A percentile compares a stretch with the other conserved stretches of the same genome.
Conservation (phyloP, 352 stramenopile species). For the Globisporangium lucens region DNA sequence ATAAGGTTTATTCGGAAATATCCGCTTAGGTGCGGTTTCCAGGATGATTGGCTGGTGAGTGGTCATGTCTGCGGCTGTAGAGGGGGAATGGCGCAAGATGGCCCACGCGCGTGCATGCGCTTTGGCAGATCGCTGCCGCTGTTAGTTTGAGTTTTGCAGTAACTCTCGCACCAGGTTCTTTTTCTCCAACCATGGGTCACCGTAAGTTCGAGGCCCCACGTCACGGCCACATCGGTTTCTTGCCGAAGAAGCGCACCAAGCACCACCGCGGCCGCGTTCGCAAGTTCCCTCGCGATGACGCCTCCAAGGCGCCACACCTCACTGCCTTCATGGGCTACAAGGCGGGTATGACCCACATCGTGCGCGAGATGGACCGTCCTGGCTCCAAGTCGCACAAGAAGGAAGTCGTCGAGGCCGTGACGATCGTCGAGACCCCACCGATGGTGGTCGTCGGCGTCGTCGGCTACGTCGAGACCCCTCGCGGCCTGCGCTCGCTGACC, state of each 20-base stretch:
- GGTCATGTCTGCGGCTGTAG: background rate
- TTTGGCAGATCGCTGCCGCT: background rate
- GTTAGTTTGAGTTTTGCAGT: conserved; percentile 86
- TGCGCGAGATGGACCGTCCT: conserved; percentile 98
- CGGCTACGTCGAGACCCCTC: conserved; percentile 99
- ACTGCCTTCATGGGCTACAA: conserved; percentile 99
- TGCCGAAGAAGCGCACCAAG: conserved; percentile 99
- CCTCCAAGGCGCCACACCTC: conserved; percentile 95
- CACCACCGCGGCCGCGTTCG: conserved; percentile 98
- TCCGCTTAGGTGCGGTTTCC: background rate
- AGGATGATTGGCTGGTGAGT: conserved; percentile 16
- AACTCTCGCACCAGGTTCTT: conserved; percentile 47
- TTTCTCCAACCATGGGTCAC: conserved; percentile 90
- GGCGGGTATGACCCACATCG: conserved; percentile 99
- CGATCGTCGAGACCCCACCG: conserved; percentile 98
- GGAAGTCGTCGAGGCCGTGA: conserved; percentile 99
- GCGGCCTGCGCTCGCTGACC: conserved; percentile 97
- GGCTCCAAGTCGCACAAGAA: conserved; percentile 99
- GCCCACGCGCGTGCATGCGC: background rate
- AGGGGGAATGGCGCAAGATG: conserved; percentile 4
- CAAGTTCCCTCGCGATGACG: conserved; percentile 99
- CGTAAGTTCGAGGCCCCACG: conserved; percentile 98
- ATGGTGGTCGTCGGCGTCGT: conserved; percentile 99
- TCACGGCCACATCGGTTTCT: conserved; percentile 97
- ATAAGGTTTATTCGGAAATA: conserved; percentile 2